Conservation (phyloP, 2,329 filamentous ascomycete genomes). For the Beauveria australis region DNA sequence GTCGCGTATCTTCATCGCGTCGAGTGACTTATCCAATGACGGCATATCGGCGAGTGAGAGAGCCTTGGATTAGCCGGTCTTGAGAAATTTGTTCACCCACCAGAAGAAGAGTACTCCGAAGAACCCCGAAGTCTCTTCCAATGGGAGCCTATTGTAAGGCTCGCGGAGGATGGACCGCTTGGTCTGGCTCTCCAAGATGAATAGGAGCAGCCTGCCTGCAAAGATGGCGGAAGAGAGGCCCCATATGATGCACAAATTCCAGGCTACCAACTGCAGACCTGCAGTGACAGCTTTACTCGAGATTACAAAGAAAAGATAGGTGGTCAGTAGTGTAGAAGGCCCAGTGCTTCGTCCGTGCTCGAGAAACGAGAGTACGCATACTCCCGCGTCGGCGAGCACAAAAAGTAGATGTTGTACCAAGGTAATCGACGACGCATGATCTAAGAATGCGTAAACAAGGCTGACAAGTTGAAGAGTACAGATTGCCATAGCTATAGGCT, state of each 20-base stretch:
- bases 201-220: background rate
- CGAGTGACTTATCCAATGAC: background rate
- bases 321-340: background rate
- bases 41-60: background rate
- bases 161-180: background rate
- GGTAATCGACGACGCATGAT: background rate
- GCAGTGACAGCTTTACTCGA: background rate
- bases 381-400: background rate
- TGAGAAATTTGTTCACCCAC: slow-evolving; percentile 2
- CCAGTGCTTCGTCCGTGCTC: background rate
- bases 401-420: background rate
- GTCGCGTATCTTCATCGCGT: background rate
- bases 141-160: background rate
- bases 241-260: background rate
- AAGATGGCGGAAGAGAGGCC: background rate
- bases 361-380: background rate
- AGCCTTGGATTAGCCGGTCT: background rate
- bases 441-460: background rate
- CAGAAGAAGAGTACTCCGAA: background rate
- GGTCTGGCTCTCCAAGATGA: background rate
- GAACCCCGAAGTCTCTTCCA: background rate
- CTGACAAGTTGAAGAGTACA: background rate
- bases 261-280: background rate
- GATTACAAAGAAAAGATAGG: background rate
- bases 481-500: background rate